Base-by-base conservation (phyloP, 2,329 filamentous ascomycete species). In the Calonectria multiphialidica region DNA sequence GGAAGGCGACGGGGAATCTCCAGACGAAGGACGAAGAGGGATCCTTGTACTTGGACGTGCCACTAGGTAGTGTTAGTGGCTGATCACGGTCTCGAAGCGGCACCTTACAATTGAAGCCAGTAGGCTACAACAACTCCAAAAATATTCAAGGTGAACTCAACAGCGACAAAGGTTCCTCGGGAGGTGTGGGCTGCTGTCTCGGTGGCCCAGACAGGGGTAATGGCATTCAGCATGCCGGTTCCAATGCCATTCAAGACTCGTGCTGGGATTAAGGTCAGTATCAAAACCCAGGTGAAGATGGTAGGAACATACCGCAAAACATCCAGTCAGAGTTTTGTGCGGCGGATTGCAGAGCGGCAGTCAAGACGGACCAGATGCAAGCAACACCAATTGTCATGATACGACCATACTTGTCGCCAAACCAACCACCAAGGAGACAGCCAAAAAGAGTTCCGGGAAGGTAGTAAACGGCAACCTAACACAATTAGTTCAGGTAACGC, bases 1-100 rank as follows among this genome's bases (percentile, higher is more conserved):
- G 92, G 81, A 94, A 94, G 0, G 90, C 92, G 69, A 94, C 89
- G 0, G 92, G 92, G 75, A 94, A 94, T 5, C 92, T 85, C 91
- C 92, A 93, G 12, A 37, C 35, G 35, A 37, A 37, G 35, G 35
- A 37, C 13, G 35, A 37, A 12, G 35, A 12, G 10, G 35, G 35
- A 15, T 37, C 35, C 35, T 37, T 37, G 35, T 37, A 37, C 35
- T 37, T 37, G 35, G 35, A 37, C 35, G 35, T 37, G 35, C 35
- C 35, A 15, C 35, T 37, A 10, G 3, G 35, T 12, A 37, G 35
- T 10, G 35, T 37, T 37, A 37, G 35, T 37, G 13, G 13, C 3
- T 10, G 35, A 15, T 15, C 35, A 37, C 12, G 35, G 12, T 37
- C 3, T 37, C 10, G 35, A 37, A 3, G 35, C 35, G 35, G 35